These are phyloP conservation scores for Venturia carpophila DNA, from an alignment of 2,329 filamentous ascomycete genomes.

Conservation along the genomic window DNA sequence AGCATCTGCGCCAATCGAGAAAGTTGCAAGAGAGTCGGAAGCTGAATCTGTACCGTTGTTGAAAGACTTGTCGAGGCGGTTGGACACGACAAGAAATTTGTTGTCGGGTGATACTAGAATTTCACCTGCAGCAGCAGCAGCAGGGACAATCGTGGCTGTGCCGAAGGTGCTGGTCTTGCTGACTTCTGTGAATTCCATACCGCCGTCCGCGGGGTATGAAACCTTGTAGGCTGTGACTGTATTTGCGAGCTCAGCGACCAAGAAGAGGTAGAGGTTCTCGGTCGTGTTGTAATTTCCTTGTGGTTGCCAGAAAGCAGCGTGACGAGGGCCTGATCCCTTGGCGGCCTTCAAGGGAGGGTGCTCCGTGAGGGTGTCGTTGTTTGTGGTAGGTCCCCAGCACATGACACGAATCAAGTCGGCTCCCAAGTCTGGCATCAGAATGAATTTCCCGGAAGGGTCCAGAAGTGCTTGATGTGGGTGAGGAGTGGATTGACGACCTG, in stretches of 20 bases:
- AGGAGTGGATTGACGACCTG: constrained; percentile 26
- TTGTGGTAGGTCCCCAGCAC: constrained; percentile 24
- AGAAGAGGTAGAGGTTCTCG: constrained; percentile 24
- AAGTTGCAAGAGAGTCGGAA: constrained; percentile 57
- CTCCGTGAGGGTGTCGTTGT: constrained; percentile 19
- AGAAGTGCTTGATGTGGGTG: constrained; percentile 31
- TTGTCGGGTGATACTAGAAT: constrained; percentile 44
- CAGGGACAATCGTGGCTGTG: constrained; percentile 35
- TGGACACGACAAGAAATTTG: constrained; percentile 59
- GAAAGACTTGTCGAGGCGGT: constrained; percentile 55
- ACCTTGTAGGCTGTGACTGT: constrained; percentile 45
- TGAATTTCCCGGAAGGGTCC: constrained; percentile 33
- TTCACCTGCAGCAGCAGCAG: constrained; percentile 49
- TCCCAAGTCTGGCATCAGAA: constrained; percentile 32
- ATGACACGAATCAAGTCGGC: constrained; percentile 33
- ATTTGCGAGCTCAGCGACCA: constrained; percentile 45
- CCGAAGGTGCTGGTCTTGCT: constrained; percentile 44
- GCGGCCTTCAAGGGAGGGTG: not conserved
- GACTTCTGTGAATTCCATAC: constrained; percentile 40
- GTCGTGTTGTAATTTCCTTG: not conserved
- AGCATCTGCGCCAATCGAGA: constrained; percentile 51
- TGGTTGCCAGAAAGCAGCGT: constrained; percentile 31
- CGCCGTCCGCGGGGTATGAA: constrained; percentile 36
- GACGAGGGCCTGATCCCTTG: constrained; percentile 31
- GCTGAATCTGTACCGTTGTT: constrained; percentile 36